These are phyloP conservation scores for Salix brachista DNA, from an alignment of 345 rosid genomes.

Conservation along the genomic window DNA sequence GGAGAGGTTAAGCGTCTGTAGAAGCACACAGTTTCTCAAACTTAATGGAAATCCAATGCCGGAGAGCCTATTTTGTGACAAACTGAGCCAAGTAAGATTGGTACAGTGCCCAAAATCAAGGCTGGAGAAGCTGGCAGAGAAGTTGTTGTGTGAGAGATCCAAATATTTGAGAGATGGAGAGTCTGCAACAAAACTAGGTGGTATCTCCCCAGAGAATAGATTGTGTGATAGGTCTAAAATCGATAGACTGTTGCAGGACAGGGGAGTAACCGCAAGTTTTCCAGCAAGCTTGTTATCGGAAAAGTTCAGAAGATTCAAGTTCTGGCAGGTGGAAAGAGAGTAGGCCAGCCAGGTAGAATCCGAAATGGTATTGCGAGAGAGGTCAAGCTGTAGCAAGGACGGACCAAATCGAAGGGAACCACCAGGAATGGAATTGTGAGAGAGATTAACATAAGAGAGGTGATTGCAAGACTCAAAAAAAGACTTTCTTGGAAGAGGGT, in stretches of 20 bases:
- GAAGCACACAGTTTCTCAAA: conserved; percentile 45
- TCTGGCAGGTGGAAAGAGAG: conserved; percentile 53
- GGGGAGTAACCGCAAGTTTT: conserved; percentile 31
- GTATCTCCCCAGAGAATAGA: conserved; percentile 55
- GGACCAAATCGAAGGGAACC: conserved; percentile 43
- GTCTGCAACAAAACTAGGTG: conserved; percentile 36
- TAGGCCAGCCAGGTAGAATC: conserved; percentile 39
- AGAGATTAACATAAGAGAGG: conserved; percentile 45
- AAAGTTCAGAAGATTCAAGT: conserved; percentile 59
- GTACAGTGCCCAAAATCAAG: conserved; percentile 58
- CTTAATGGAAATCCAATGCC: conserved; percentile 47
- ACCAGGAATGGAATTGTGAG: conserved; percentile 53
- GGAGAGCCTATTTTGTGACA: conserved; percentile 59
- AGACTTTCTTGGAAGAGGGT: conserved; percentile 37
- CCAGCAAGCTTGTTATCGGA: conserved; percentile 63
- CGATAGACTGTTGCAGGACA: conserved; percentile 45
- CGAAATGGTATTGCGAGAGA: conserved; percentile 46
- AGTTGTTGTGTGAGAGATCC: conserved; percentile 71
- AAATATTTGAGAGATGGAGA: conserved; percentile 51
- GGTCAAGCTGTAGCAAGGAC: conserved; percentile 51
- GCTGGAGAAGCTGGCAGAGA: conserved; percentile 53
- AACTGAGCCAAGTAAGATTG: conserved; percentile 50
- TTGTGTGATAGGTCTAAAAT: conserved; percentile 70
- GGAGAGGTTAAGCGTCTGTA: conserved; percentile 63
- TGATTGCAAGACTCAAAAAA: conserved; percentile 36